Base-by-base conservation (phyloP, 306 rosid species). In the Senna siamea region DNA sequence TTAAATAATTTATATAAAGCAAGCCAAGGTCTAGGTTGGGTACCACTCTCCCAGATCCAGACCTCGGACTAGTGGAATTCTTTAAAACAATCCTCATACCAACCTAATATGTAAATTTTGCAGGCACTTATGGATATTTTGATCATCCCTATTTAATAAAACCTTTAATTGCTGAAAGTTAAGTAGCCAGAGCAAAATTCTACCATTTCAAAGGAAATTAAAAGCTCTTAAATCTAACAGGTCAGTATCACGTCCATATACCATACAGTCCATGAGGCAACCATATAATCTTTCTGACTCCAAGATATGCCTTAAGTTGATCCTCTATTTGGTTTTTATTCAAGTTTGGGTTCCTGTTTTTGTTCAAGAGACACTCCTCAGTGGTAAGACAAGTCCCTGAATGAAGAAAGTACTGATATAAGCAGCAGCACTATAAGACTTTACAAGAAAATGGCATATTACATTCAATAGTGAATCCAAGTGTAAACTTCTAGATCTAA, bases 321-420 rank as follows among this genome's bases (percentile, higher is more conserved):
- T 88, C 88, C 81, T 89, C 97, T 76, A 92, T 92, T 83, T 90
- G 90, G 68, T 51, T 81, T 90, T 81, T 92, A 64, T 71, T 87
- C 85, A 94, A 26, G 59, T 88, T 65, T 19, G 97, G 99, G 54
- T 94, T 94, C 83, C 97, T 86, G 83, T 94, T 92, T 82, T 88
- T 85, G 82, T 89, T 89, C 81, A 94, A 76, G 71, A 94, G 97
- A 76, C 99, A 94, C 77, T 94, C 99, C 84, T 92, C 97, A 0
- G 99, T 94, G 60, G 99, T 87, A 77, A 94, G 93, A 84, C 96
- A 94, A 47, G 99, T 94, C 76, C 96, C 99, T 94, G 83, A 59
- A 78, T 94, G 83, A 63, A 78, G 66, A 50, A 40, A 66, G 46
- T 56, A 26, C 13, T 40, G 5, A 52, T 52, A 66, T 70, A 30